Evolutionary conservation across 2,329 filamentous ascomycete genomes (phyloP), one percentile per base, ranked within the genome.

Genomic region (Neofusicoccum laricinum): DNA sequence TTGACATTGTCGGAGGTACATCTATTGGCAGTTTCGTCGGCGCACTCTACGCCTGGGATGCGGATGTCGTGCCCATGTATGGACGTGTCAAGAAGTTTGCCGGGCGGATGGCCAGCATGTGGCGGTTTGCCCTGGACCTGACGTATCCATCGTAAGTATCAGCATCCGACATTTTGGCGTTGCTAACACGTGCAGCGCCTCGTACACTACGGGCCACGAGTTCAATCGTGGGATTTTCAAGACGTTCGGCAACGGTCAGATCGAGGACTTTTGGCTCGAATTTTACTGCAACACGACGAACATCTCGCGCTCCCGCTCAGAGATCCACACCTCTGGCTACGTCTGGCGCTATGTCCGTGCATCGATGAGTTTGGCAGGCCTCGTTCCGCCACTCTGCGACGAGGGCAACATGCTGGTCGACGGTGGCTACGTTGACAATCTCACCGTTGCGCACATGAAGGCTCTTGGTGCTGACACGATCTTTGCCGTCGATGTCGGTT

Each of bases 261-360:
- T 99, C 65, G 95, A 99, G 78, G 95, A 99, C 76, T 99, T 98
- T 73, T 99, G 95, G 95, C 85, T 99, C 11, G 93, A 97, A 70
- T 99, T 92, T 76, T 99, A 99, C 80, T 99, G 96, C 84, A 99
- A 99, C 78, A 98, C 95, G 0, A 99, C 96, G 41, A 99, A 98
- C 77, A 98, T 99, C 78, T 96, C 91, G 80, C 96, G 96, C 77
- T 95, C 91, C 66, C 86, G 94, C 19, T 88, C 88, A 2, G 95
- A 99, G 75, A 93, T 96, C 69, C 95, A 99, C 77, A 97, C 93
- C 0, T 95, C 91, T 66, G 95, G 95, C 14, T 99, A 99, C 72
- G 94, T 95, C 0, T 99, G 95, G 95, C 87, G 96, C 46, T 99
- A 99, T 72, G 91, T 99, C 25, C 87, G 95, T 50, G 95, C 95